Conservation (phyloP, 345 rosid genomes). For the Euphorbia tirucalli region DNA sequence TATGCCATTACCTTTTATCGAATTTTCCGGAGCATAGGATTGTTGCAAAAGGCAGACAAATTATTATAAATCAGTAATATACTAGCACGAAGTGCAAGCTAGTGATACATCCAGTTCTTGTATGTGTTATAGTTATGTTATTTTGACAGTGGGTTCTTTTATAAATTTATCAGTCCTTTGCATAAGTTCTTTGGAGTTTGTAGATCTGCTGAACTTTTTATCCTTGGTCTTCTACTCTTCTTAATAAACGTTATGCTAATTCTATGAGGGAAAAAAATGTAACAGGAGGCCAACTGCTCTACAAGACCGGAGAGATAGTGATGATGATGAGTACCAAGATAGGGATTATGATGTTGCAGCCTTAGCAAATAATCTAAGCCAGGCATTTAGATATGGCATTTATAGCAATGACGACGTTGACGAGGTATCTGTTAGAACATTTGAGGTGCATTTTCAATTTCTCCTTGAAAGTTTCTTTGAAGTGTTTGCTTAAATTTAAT, state of each 20-base stretch:
- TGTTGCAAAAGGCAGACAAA: not conserved
- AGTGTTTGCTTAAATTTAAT: not conserved
- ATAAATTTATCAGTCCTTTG: not conserved
- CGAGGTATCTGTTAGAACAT: conserved; percentile 47
- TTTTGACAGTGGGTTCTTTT: not conserved
- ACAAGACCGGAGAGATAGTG: conserved; percentile 87
- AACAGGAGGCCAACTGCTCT: conserved; percentile 86
- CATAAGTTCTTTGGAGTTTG: not conserved
- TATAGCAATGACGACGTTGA: conserved; percentile 74
- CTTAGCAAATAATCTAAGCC: conserved; percentile 84
- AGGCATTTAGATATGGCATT: conserved; percentile 87
- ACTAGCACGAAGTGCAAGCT: not conserved
- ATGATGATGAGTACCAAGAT: conserved; percentile 91
- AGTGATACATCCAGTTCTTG: not conserved
- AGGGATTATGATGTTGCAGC: conserved; percentile 96
- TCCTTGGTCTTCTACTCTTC: not conserved
- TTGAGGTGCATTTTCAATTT: not conserved
- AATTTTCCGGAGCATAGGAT: not conserved
- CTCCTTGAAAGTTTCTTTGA: not conserved
- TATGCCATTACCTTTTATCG: not conserved
- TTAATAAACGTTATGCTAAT: not conserved
- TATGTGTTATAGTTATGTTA: not conserved
- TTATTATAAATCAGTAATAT: not conserved
- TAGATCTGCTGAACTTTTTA: not conserved
- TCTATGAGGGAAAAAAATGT: not conserved